These are phyloP conservation scores for Ettlia oleoabundans DNA, from an alignment of 139 green algal genomes.

Conservation along the genomic window DNA sequence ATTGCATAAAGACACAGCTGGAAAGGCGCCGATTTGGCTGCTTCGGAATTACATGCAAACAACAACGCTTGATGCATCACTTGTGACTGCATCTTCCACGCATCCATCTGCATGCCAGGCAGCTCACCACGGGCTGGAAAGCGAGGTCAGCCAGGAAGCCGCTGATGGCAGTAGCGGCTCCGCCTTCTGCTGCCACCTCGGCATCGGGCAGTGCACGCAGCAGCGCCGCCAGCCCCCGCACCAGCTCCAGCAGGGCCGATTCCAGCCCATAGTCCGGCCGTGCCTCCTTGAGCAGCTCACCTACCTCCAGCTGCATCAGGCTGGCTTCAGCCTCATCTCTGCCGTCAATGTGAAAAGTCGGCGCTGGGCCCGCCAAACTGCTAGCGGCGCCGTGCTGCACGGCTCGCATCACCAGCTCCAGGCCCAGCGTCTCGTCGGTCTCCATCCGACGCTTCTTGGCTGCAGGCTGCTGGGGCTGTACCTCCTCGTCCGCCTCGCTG, in stretches of 20 bases:
- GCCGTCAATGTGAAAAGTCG: constrained; percentile 29
- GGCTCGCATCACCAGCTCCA: constrained; percentile 1
- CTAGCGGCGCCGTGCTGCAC: not conserved
- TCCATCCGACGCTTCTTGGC: constrained; percentile 14
- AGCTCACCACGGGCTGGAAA: constrained; percentile 7
- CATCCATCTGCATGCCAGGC: not conserved
- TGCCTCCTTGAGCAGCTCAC: constrained; percentile 50
- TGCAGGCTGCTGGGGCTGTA: not conserved
- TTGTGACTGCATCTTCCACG: too few relatives aligned
- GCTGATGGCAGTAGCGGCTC: not conserved
- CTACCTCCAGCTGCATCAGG: constrained; percentile 55
- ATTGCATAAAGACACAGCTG: too few relatives aligned
- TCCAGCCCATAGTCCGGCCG: constrained; percentile 11
- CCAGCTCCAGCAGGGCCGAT: constrained; percentile 28
- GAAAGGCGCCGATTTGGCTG: too few relatives aligned
- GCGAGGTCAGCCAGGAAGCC: constrained; percentile 42
- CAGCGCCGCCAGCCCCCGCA: constrained; percentile 35
- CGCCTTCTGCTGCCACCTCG: constrained; percentile 21
- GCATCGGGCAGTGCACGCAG: constrained; percentile 46
- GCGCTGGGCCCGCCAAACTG: not conserved
- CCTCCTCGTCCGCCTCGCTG: not conserved
- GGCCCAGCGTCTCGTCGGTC: not conserved
- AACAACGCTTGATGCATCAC: too few relatives aligned
- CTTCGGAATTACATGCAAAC: too few relatives aligned
- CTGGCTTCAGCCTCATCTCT: constrained; percentile 40